These are phyloP conservation scores for Cytospora schulzeri DNA, from an alignment of 2,329 filamentous ascomycete species.

Conservation along the genomic window DNA sequence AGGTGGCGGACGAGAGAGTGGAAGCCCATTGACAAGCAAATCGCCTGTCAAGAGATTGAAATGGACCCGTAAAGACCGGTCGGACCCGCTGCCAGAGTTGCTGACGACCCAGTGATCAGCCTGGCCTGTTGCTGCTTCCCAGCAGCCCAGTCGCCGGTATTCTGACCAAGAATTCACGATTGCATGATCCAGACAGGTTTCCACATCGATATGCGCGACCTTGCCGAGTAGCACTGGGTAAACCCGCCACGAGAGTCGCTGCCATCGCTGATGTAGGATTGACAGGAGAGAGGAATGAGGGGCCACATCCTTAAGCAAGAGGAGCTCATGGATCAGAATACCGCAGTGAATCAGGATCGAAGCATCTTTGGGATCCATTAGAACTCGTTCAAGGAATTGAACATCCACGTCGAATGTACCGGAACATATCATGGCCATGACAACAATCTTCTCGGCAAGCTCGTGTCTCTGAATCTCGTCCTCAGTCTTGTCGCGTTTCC, in stretches of 20 bases:
- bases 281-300: conserved; percentile 14
- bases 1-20: conserved; percentile 48
- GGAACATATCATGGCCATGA: conserved; percentile 45
- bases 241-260: conserved; percentile 30
- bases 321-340: conserved; percentile 19
- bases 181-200: conserved; percentile 31
- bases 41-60: conserved; percentile 55
- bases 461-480: conserved; percentile 35
- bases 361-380: conserved; percentile 34
- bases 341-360: conserved; percentile 37
- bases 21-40: conserved; percentile 54
- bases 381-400: conserved; percentile 32
- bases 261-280: conserved; percentile 34
- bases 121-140: conserved; percentile 3
- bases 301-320: neutral
- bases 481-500: conserved; percentile 31
- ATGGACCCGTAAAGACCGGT: conserved; percentile 38
- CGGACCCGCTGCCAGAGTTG: neutral
- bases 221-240: conserved; percentile 28
- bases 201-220: conserved; percentile 4
- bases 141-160: conserved; percentile 27
- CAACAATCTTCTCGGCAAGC: conserved; percentile 39
- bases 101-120: conserved; percentile 32
- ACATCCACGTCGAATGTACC: conserved; percentile 49
- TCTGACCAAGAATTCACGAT: conserved; percentile 34